Conservation (phyloP, 306 rosid species). For the Prunus dulcis region DNA sequence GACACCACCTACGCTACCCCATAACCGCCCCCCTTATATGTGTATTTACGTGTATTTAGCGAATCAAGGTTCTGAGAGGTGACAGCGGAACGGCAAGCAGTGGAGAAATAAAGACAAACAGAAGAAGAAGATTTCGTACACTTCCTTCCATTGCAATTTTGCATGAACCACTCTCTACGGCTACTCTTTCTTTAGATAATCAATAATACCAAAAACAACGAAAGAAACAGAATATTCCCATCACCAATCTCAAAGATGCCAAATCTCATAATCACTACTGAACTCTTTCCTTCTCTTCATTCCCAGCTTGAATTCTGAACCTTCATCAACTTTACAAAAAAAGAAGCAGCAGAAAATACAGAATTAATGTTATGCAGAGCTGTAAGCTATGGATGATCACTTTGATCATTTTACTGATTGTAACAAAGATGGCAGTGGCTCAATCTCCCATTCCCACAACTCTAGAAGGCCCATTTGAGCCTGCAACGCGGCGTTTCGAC, state of each 20-base stretch:
- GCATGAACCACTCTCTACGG: too few relatives aligned
- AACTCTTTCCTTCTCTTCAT: not conserved
- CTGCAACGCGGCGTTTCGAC: constrained; percentile 64
- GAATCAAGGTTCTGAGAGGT: too few relatives aligned
- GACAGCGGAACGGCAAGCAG: too few relatives aligned
- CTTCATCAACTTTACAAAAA: not conserved
- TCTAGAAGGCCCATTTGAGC: constrained; percentile 79
- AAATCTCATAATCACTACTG: not conserved
- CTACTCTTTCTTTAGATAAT: too few relatives aligned
- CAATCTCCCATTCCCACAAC: constrained; percentile 61
- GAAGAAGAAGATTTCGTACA: too few relatives aligned
- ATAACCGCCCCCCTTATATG: too few relatives aligned
- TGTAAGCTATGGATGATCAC: constrained; percentile 32
- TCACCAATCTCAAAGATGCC: not conserved
- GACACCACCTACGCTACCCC: too few relatives aligned
- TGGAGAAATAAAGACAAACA: too few relatives aligned
- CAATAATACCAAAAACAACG: not conserved
- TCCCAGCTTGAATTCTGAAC: not conserved
- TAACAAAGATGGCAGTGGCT: constrained; percentile 27
- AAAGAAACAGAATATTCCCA: not conserved
- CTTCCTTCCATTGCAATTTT: too few relatives aligned
- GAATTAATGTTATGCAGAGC: constrained; percentile 26
- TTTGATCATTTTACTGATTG: constrained; percentile 24
- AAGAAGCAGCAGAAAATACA: not conserved
- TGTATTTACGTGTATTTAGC: too few relatives aligned